Percentiles rank a stretch among this genome's conserved stretches.
These are phyloP conservation scores for Jacaranda copaia DNA, from an alignment of 257 asterid species.

Conservation along the genomic window DNA sequence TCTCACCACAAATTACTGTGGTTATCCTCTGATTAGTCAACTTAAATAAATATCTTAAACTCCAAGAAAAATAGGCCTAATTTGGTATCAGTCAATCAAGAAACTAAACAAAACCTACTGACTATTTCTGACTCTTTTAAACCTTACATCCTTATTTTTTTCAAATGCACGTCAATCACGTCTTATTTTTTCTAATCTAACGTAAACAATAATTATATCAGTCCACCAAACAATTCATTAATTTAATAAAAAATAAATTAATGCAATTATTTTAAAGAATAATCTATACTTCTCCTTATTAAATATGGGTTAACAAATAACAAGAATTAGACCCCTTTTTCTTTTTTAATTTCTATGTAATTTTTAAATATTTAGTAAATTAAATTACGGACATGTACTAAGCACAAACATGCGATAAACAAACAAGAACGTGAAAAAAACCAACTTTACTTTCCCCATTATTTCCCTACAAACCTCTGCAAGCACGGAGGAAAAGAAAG, in stretches of 20 bases:
- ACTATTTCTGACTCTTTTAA: not conserved
- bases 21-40: too few species aligned
- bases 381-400: not conserved
- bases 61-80: too few species aligned
- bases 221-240: constrained; percentile 10
- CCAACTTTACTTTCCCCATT: constrained; percentile 26
- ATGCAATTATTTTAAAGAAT: not conserved
- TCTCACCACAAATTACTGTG: too few species aligned
- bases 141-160: not conserved
- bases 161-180: not conserved
- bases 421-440: constrained; percentile 3
- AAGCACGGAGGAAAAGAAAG: not conserved
- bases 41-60: too few species aligned
- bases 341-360: too few species aligned
- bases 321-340: not conserved
- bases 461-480: constrained; percentile 13
- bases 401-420: constrained; percentile 28
- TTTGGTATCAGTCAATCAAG: not conserved
- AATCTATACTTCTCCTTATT: not conserved
- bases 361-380: not conserved
- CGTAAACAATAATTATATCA: not conserved
- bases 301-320: not conserved
- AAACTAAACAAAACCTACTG: not conserved
- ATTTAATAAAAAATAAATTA: not conserved
- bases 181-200: too few species aligned